These are phyloP conservation scores for Melanogaster broomeanus DNA, from an alignment of 768 basidiomycete species.

Conservation along the genomic window DNA sequence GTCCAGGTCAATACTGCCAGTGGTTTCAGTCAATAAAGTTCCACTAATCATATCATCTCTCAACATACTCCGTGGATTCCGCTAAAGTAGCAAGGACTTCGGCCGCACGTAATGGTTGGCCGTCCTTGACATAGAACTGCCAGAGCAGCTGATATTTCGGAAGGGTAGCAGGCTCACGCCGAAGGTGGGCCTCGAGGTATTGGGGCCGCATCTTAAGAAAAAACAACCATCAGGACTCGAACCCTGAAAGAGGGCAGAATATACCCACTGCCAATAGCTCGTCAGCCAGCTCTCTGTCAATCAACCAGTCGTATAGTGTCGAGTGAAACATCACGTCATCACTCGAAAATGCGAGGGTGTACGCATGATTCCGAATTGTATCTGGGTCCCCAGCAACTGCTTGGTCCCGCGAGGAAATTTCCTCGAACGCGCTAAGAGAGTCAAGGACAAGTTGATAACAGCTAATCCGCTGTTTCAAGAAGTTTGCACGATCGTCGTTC, in stretches of 20 bases:
- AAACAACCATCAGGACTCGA: conserved; percentile 9
- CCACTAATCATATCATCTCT: background rate
- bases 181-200: conserved; percentile 87
- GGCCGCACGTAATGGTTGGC: conserved; percentile 85
- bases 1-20: conserved; percentile 58
- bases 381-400: conserved; percentile 56
- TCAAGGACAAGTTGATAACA: conserved; percentile 88
- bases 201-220: conserved; percentile 71
- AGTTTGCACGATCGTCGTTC: conserved; percentile 57
- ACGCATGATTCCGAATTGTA: conserved; percentile 79
- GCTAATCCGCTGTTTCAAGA: conserved; percentile 60
- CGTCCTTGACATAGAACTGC: conserved; percentile 96
- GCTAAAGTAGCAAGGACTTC: conserved; percentile 82
- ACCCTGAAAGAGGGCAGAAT: background rate
- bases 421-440: conserved; percentile 79
- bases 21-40: conserved; percentile 1
- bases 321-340: conserved; percentile 95
- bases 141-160: conserved; percentile 89
- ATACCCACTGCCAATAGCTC: conserved; percentile 83
- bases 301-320: conserved; percentile 92
- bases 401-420: conserved; percentile 44
- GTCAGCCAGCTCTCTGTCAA: conserved; percentile 76
- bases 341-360: conserved; percentile 80
- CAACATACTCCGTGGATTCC: conserved; percentile 74
- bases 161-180: conserved; percentile 75